Percentiles rank a stretch among this genome's conserved stretches.
phyloP scores from a whole-genome alignment of 768 basidiomycete genomes.

The Suillus decipiens region DNA sequence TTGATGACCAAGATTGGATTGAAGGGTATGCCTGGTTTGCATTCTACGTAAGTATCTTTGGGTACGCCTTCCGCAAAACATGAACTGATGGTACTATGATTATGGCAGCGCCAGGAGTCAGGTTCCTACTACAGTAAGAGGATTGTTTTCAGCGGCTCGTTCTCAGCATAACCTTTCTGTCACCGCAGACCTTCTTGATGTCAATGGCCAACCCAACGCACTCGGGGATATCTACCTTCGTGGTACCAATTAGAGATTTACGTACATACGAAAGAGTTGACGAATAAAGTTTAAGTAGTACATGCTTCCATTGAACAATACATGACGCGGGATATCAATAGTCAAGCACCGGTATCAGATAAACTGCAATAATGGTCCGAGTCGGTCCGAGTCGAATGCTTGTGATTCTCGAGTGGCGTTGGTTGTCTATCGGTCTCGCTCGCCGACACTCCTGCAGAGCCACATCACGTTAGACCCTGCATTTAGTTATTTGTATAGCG shows the following conservation, averaged over 20 bases:
- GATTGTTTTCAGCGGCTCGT: not conserved
- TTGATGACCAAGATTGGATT: conserved; percentile 17
- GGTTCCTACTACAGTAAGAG: conserved; percentile 45
- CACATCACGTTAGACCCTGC: not conserved
- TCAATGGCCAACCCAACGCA: conserved; percentile 45
- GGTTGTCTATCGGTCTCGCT: not conserved
- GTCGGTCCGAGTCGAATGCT: conserved; percentile 5
- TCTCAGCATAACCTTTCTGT: not conserved
- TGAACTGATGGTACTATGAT: not conserved
- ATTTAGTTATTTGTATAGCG: not conserved
- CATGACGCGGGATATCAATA: not conserved
- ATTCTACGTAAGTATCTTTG: conserved; percentile 16
- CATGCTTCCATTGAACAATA: not conserved
- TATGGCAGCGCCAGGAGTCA: conserved; percentile 40
- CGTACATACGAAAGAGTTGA: not conserved
- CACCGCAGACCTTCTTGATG: conserved; percentile 42
- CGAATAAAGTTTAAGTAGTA: not conserved
- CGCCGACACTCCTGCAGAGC: not conserved
- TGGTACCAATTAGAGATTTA: conserved; percentile 11
- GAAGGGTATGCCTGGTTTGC: conserved; percentile 23
- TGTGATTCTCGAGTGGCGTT: conserved; percentile 1
- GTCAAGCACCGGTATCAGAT: not conserved
- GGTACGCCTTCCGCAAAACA: not conserved
- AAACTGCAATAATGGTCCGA: not conserved
- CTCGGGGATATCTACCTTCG: conserved; percentile 49